Conservation (phyloP, 2,329 filamentous ascomycete species). For the Ploettnerulaceae sp. region DNA sequence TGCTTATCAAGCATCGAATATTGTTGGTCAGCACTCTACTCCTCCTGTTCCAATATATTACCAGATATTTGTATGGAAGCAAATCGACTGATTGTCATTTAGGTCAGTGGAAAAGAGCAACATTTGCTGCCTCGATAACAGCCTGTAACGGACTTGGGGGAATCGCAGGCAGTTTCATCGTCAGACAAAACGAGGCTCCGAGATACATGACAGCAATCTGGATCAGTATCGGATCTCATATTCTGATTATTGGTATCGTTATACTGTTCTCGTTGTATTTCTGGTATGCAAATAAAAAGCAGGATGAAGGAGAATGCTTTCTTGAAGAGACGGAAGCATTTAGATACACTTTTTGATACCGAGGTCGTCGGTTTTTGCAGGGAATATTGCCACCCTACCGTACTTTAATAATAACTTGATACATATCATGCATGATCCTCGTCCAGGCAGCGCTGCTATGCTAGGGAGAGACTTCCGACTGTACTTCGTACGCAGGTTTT, state of each 20-base stretch:
- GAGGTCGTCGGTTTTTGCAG: conserved; percentile 3
- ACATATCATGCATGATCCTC: conserved; percentile 16
- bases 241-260: conserved; percentile 53
- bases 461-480: background rate
- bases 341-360: conserved; percentile 30
- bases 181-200: conserved; percentile 56
- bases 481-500: background rate
- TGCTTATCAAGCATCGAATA: conserved; percentile 83
- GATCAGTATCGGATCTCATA: conserved; percentile 60
- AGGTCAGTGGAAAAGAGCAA: conserved; percentile 80
- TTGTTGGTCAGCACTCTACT: conserved; percentile 46
- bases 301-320: conserved; percentile 42
- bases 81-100: background rate
- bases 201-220: conserved; percentile 61
- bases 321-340: conserved; percentile 40
- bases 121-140: conserved; percentile 71
- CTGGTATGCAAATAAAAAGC: conserved; percentile 45
- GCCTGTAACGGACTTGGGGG: conserved; percentile 76
- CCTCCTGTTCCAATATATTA: too few species aligned
- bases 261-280: conserved; percentile 49
- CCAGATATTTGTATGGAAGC: too few species aligned
- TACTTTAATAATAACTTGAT: conserved; percentile 9
- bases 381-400: background rate
- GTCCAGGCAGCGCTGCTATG: conserved; percentile 1
- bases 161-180: conserved; percentile 68